Base-by-base conservation (phyloP, 768 basidiomycete genomes). In the Suillus decipiens region DNA sequence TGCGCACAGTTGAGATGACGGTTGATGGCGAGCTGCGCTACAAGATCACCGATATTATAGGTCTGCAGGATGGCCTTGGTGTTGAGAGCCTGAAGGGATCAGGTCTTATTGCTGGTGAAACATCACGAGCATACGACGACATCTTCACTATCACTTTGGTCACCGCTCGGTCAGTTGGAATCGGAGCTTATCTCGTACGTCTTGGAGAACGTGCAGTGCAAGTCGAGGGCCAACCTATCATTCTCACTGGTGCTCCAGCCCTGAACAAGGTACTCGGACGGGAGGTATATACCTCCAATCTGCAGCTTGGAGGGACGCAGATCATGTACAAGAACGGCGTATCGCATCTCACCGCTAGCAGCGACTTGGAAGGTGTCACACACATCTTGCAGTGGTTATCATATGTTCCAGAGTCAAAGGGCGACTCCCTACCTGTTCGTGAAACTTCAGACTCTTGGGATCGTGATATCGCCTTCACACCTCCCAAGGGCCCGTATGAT, bases 291-390 rank as follows among this genome's bases (percentile, higher is more conserved):
- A 98, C 97, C 10, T 97, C 95, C 61, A 99, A 99, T 76, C 77
- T 99, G 69, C 97, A 99, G 76, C 92, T 99, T 64, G 97, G 97
- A 66, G 97, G 97, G 61, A 99, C 97, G n/a, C 97, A 99, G 73
- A 99, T 99, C 82, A 99, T 99, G 97, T 92, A 95, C 87, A 98
- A 98, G 87, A 99, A 99, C 73, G 97, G 97, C 78, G 93, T 99
- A 61, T 97, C 96, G 5, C 97, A 99, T 75, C 80, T 99, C 63
- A 96, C 94, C 4, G 96, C 97, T 39, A 86, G 86, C 70, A 98
- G 95, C 73, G 97, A 99, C 74, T 80, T 99, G 39, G 93, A 99
- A 76, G 97, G 97, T 63, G 95, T 96, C 17, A 89, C 89, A 31
- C 91, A 95, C 63, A 98, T 99, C 68, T 80, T 98, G 51, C 86